Evolutionary conservation across 106 monocot species (phyloP), one percentile per base, ranked within the genome.

Genomic region (Hemerocallis citrina): DNA sequence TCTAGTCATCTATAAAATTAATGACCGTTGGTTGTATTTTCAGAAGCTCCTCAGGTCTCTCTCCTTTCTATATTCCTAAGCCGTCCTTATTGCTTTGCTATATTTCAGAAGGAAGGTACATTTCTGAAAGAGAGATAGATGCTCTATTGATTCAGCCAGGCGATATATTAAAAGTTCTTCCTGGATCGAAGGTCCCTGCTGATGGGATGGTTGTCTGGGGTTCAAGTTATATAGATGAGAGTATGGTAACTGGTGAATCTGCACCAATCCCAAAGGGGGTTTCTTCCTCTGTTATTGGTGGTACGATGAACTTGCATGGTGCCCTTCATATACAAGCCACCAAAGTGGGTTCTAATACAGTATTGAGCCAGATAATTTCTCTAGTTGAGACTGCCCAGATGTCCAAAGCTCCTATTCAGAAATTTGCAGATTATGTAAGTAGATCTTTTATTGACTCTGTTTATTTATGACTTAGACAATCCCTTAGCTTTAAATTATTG

Each of bases 191-290:
- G 54, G 65, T 98, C 55, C 91, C 96, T 55, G 69, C 74, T 50
- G 96, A 91, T 71, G 96, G 91, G 14, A 52, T 74, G 0, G 84
- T 98, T 12, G 73, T 85, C 20, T 87, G 96, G 91, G 96, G 96
- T 34, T 64, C 79, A 55, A 98, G 96, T 61, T 75, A 98, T 70
- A 50, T 88, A 45, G 74, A 91, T 77, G 96, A 98, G 77, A 98
- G 96, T 67, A 98, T 91, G 96, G 81, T 98, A 9, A 98, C 96
- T 19, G 96, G 96, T 64, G 96, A 98, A 78, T 88, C 96, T 40
- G 40, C 23, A 49, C 87, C 91, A 14, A 55, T 88, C 13, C 55
- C 59, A 1, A 98, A 98, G 62, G 81, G 79, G 42, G 44, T 88
- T 14, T 75, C 84, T n/a, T 81, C 81, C 63, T 22, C 51, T 5